Conservation (phyloP, 257 asterid species). For the Rauvolfia tetraphylla region DNA sequence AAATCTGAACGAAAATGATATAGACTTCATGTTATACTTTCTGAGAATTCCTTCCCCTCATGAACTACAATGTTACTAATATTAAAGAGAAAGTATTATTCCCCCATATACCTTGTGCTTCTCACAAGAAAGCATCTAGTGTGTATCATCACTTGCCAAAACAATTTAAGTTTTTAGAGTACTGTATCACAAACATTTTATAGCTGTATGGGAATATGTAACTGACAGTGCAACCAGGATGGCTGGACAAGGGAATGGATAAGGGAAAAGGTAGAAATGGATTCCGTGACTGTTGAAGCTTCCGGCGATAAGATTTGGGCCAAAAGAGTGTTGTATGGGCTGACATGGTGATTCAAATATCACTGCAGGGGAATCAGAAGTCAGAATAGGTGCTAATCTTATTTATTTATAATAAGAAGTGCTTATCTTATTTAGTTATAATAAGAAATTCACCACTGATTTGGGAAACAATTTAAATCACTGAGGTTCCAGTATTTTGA, state of each 20-base stretch:
- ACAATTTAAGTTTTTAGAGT: neutral
- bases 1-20: no score
- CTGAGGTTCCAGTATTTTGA: neutral
- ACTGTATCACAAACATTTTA: neutral
- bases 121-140: neutral
- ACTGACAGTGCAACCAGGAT: neutral
- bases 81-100: neutral
- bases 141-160: neutral
- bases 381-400: neutral
- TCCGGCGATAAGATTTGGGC: neutral
- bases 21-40: neutral
- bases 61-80: neutral
- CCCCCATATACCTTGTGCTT: neutral
- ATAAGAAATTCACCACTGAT: neutral
- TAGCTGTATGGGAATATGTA: neutral
- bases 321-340: neutral
- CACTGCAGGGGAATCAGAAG: neutral
- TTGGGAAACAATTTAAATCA: neutral
- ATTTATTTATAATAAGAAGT: no score
- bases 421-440: neutral
- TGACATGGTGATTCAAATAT: neutral
- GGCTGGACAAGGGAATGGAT: neutral
- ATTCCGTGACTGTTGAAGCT: neutral
- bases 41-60: neutral
- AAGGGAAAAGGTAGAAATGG: neutral